Evolutionary conservation across 148 eudicot genomes (phyloP).

Genomic region (Pouteria glomerata): DNA sequence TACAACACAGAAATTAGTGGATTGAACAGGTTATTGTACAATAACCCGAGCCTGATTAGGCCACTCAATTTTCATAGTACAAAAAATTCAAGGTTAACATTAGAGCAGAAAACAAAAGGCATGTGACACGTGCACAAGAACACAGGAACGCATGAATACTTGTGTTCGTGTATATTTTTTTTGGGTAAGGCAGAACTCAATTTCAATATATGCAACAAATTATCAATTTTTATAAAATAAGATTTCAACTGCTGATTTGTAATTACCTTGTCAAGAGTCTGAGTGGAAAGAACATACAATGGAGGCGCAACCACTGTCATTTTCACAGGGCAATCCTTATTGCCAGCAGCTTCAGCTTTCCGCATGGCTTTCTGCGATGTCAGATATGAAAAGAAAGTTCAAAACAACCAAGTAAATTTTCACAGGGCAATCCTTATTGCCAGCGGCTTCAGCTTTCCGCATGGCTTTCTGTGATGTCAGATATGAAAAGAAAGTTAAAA

Average conservation of each 20-base stretch:
- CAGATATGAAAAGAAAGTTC: no score
- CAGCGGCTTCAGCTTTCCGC: conserved; percentile 96
- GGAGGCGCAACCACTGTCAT: conserved; percentile 97
- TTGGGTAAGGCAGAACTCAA: no score
- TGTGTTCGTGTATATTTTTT: no score
- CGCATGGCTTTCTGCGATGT: conserved; percentile 99
- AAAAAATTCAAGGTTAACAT: no score
- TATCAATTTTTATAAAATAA: not conserved
- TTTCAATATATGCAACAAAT: not conserved
- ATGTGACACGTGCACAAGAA: not conserved
- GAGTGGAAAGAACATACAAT: conserved; percentile 85
- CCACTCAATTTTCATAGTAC: no score
- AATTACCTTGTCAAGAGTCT: conserved; percentile 92
- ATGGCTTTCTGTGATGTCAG: conserved; percentile 97
- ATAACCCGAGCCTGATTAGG: no score
- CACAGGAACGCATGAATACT: no score
- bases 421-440: conserved; percentile 90
- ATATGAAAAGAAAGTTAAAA: no score
- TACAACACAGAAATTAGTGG: no score
- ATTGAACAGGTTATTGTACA: no score
- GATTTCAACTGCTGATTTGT: not conserved
- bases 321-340: conserved; percentile 91
- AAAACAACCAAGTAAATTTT: no score
- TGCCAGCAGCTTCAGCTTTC: conserved; percentile 93
- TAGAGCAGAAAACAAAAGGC: no score